phyloP scores from a whole-genome alignment of 2,329 filamentous ascomycete species.

The Xylariaceae sp. region DNA sequence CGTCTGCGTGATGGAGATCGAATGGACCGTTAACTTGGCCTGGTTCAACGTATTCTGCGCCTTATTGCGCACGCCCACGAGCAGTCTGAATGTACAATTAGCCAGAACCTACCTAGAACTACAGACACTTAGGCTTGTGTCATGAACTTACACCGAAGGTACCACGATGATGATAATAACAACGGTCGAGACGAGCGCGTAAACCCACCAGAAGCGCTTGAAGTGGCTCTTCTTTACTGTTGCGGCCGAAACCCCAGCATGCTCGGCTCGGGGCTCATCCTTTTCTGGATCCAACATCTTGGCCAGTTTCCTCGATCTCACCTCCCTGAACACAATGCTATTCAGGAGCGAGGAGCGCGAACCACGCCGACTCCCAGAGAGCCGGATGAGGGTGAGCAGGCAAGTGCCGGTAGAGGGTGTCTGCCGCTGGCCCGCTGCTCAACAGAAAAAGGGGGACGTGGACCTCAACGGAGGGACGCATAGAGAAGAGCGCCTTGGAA shows the following conservation, averaged over 20 bases:
- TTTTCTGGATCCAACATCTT: conserved; percentile 11
- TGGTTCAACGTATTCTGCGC: conserved; percentile 53
- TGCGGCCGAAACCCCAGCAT: not conserved
- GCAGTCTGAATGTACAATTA: conserved; percentile 41
- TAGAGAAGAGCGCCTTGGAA: not conserved
- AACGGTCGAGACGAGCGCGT: conserved; percentile 48
- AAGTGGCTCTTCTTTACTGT: conserved; percentile 43
- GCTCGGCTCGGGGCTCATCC: not conserved
- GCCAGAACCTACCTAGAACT: not conserved
- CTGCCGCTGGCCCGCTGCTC: too few relatives aligned
- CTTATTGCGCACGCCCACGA: conserved; percentile 53
- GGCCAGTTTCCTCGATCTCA: not conserved
- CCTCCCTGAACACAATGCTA: too few relatives aligned
- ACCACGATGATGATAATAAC: conserved; percentile 51
- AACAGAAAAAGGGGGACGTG: not conserved
- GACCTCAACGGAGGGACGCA: not conserved
- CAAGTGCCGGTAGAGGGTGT: not conserved
- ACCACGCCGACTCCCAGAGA: not conserved
- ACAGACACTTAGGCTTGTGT: not conserved
- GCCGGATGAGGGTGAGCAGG: not conserved
- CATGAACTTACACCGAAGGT: conserved; percentile 53
- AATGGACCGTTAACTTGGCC: conserved; percentile 49
- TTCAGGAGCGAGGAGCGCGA: not conserved
- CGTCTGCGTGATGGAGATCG: conserved; percentile 48
- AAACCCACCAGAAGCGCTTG: conserved; percentile 58